phyloP scores from a whole-genome alignment of 257 asterid genomes.

The Misopates orontium region DNA sequence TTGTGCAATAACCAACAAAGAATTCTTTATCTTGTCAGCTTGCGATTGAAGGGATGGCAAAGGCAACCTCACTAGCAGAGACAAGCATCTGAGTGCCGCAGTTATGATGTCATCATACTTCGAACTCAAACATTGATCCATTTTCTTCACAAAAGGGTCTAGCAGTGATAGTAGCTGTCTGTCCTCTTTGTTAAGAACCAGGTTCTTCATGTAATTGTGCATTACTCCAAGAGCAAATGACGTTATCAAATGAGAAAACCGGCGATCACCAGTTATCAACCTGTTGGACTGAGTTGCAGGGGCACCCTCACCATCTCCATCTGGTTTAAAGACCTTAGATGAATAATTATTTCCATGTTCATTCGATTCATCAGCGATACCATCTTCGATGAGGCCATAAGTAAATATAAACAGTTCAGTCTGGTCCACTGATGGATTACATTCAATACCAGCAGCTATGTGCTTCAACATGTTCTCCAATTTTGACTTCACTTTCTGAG shows the following conservation, averaged over 20 bases:
- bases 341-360: slow-evolving; percentile 32
- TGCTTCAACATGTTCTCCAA: slow-evolving; percentile 77
- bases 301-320: slow-evolving; percentile 34
- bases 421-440: slow-evolving; percentile 75
- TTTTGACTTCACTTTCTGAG: slow-evolving; percentile 67
- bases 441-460: slow-evolving; percentile 74
- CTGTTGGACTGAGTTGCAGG: slow-evolving; percentile 33
- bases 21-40: slow-evolving; percentile 69
- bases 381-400: slow-evolving; percentile 67
- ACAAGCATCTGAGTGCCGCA: slow-evolving; percentile 70
- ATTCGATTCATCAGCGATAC: slow-evolving; percentile 43
- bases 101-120: slow-evolving; percentile 68
- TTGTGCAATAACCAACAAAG: slow-evolving; percentile 77
- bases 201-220: slow-evolving; percentile 61
- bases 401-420: slow-evolving; percentile 66
- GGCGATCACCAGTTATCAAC: slow-evolving; percentile 53
- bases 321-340: slow-evolving; percentile 26
- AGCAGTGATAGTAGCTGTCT: slow-evolving; percentile 52
- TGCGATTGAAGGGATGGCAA: slow-evolving; percentile 72
- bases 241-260: slow-evolving; percentile 67
- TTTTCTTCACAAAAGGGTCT: slow-evolving; percentile 69
- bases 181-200: slow-evolving; percentile 55
- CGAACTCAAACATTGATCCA: slow-evolving; percentile 72
- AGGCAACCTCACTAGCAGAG: slow-evolving; percentile 67
- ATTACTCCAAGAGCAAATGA: slow-evolving; percentile 77